phyloP scores from a whole-genome alignment of 495 filamentous ascomycete species.

The Penicillium alfredii region DNA sequence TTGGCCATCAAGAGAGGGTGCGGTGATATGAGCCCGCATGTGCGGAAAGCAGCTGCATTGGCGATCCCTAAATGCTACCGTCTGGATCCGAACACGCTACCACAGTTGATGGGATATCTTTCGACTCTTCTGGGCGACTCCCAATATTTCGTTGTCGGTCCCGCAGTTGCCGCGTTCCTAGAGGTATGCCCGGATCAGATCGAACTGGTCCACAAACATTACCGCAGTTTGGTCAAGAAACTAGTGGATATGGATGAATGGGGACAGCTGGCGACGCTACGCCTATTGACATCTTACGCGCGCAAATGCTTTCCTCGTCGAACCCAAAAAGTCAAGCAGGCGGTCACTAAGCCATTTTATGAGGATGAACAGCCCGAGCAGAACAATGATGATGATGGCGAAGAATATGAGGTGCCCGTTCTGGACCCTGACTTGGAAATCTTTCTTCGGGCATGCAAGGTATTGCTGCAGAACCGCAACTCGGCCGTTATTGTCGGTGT shows the following conservation, averaged over 20 bases:
- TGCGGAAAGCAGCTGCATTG: conserved; percentile 85
- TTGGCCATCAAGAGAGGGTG: conserved; percentile 88
- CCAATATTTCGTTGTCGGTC: conserved; percentile 91
- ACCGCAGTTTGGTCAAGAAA: conserved; percentile 76
- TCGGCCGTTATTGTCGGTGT: conserved; percentile 88
- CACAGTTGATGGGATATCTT: conserved; percentile 77
- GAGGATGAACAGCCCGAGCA: conserved; percentile 54
- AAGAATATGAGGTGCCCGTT: conserved; percentile 51
- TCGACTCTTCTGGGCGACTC: conserved; percentile 73
- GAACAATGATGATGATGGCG: conserved; percentile 36
- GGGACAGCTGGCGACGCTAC: conserved; percentile 79
- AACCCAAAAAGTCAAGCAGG: conserved; percentile 49
- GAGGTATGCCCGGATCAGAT: conserved; percentile 82
- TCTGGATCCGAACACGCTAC: conserved; percentile 80
- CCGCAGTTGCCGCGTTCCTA: conserved; percentile 82
- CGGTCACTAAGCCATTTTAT: conserved; percentile 67
- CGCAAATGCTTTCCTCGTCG: conserved; percentile 81
- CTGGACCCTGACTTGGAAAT: conserved; percentile 81
- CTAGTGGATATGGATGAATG: conserved; percentile 99
- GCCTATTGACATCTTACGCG: conserved; percentile 75
- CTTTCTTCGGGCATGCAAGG: conserved; percentile 69
- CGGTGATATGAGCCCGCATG: conserved; percentile 89
- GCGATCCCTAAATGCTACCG: conserved; percentile 97
- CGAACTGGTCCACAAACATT: conserved; percentile 85
- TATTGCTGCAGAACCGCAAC: conserved; percentile 87